Conservation (phyloP, 2,329 filamentous ascomycete genomes). For the Claviceps cyperi region DNA sequence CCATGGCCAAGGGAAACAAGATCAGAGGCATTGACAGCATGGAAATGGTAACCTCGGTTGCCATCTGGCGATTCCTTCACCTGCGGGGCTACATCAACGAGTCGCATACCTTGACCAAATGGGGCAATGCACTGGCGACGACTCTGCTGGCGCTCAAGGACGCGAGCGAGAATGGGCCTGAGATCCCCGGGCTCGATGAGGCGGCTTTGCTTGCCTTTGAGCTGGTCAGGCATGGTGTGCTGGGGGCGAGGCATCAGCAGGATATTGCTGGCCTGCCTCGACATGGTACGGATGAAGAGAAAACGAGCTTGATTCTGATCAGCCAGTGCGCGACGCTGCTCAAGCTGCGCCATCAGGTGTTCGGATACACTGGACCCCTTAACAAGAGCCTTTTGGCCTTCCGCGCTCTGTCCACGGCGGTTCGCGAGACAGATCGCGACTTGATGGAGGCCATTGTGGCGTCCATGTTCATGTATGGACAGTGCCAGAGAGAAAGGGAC, state of each 20-base stretch:
- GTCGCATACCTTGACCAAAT: conserved; percentile 64
- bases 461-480: conserved; percentile 67
- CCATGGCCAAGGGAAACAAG: conserved; percentile 43
- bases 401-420: conserved; percentile 65
- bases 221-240: conserved; percentile 61
- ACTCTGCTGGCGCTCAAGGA: conserved; percentile 50
- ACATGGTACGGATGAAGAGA: conserved; percentile 54
- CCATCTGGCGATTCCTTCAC: conserved; percentile 79
- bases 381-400: conserved; percentile 82
- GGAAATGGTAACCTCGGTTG: conserved; percentile 57
- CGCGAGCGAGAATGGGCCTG: conserved; percentile 28
- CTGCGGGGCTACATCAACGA: conserved; percentile 73
- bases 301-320: conserved; percentile 63
- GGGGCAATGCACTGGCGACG: conserved; percentile 66
- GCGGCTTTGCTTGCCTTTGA: conserved; percentile 74
- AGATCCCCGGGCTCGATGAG: conserved; percentile 49
- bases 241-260: conserved; percentile 53
- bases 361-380: conserved; percentile 87
- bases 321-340: conserved; percentile 75
- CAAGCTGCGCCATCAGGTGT: conserved; percentile 65
- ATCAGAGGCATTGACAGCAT: conserved; percentile 47
- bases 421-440: conserved; percentile 68
- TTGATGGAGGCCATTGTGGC: conserved; percentile 70
- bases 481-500: conserved; percentile 55
- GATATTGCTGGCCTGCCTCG: conserved; percentile 41